phyloP scores from a whole-genome alignment of 2,329 filamentous ascomycete species.

The Hortaea sp. region DNA sequence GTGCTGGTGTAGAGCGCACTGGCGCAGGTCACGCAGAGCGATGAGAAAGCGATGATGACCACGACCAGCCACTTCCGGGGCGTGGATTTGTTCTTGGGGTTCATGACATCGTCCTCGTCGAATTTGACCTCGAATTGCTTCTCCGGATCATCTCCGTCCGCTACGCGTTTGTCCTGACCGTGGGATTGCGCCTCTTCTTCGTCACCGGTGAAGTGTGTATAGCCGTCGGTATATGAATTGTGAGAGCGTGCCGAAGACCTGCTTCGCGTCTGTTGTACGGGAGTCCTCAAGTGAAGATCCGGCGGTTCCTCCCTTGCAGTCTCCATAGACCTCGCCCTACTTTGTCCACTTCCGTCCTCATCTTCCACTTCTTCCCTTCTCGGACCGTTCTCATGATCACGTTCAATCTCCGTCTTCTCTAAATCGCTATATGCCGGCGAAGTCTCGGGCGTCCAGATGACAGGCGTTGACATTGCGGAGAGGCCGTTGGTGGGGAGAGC shows the following conservation, averaged over 20 bases:
- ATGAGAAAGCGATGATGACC: constrained; percentile 60
- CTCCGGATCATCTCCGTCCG: constrained; percentile 13
- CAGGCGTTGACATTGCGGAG: too few relatives aligned
- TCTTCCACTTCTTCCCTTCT: too few relatives aligned
- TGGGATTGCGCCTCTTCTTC: constrained; percentile 6
- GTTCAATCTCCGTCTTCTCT: too few relatives aligned
- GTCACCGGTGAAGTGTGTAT: constrained; percentile 14
- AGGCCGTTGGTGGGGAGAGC: too few relatives aligned
- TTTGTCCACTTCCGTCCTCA: too few relatives aligned
- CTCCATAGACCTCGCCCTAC: too few relatives aligned
- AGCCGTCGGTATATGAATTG: constrained; percentile 21
- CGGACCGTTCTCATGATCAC: too few relatives aligned
- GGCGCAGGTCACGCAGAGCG: constrained; percentile 74
- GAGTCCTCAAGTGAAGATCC: too few relatives aligned
- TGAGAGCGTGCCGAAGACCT: constrained; percentile 19
- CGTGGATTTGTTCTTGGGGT: constrained; percentile 58
- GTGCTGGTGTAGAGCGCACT: constrained; percentile 78
- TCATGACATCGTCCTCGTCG: constrained; percentile 66
- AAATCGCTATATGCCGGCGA: too few relatives aligned
- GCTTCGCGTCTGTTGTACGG: constrained; percentile 9
- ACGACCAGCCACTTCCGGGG: constrained; percentile 72
- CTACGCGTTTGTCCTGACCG: neutral
- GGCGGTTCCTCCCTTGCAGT: too few relatives aligned
- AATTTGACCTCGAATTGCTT: constrained; percentile 61
- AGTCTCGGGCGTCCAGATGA: too few relatives aligned